Conservation (phyloP, 257 asterid species). For the Gentiana straminea region DNA sequence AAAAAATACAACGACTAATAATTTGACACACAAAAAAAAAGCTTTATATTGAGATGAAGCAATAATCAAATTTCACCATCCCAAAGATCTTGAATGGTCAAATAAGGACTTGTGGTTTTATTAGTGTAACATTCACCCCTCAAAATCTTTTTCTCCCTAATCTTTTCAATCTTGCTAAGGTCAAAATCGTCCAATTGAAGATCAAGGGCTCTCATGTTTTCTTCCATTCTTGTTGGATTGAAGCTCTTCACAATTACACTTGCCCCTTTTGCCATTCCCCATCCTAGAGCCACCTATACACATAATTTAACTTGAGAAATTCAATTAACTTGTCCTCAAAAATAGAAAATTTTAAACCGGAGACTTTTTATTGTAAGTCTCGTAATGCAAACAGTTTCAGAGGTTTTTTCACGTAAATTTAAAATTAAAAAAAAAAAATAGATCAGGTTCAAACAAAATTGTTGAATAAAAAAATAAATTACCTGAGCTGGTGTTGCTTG, state of each 20-base stretch:
- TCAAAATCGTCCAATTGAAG: conserved; percentile 37
- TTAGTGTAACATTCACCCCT: conserved; percentile 64
- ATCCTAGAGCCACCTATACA: conserved; percentile 49
- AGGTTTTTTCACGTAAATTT: not conserved
- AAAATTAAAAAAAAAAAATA: no score
- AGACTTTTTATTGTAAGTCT: not conserved
- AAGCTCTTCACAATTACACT: conserved; percentile 79
- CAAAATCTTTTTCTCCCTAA: conserved; percentile 58
- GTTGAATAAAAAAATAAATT: not conserved
- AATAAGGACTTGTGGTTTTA: conserved; percentile 60
- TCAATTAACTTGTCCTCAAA: not conserved
- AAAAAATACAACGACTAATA: no score
- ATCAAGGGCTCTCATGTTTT: conserved; percentile 52
- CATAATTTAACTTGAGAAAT: conserved; percentile 3
- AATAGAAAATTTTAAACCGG: not conserved
- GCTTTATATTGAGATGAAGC: not conserved
- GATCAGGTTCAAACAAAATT: no score
- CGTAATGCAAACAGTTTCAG: not conserved
- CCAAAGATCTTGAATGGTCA: conserved; percentile 64
- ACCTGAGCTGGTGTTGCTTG: conserved; percentile 75
- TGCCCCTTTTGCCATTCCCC: conserved; percentile 65
- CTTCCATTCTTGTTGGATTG: conserved; percentile 49
- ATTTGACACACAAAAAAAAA: no score
- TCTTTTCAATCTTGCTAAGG: conserved; percentile 35
- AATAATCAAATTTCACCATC: conserved; percentile 53